Conservation (phyloP, 2,329 filamentous ascomycete species). For the Fusarium nanum region DNA sequence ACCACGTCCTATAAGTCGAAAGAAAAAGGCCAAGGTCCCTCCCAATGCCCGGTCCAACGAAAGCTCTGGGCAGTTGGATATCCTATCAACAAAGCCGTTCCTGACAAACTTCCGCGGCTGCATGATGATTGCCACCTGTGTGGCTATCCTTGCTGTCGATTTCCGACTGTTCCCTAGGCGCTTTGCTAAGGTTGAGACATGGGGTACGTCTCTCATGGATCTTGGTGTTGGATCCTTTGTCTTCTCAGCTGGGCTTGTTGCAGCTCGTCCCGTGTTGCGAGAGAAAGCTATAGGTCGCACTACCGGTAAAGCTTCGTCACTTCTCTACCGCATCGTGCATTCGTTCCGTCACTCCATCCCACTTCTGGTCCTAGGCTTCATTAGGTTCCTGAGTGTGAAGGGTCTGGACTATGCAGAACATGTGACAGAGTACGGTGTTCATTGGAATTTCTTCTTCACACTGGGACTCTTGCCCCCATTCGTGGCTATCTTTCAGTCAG, state of each 20-base stretch:
- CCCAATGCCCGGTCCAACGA: constrained; percentile 55
- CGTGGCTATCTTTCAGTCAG: constrained; percentile 82
- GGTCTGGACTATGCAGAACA: constrained; percentile 96
- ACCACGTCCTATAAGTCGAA: constrained; percentile 49
- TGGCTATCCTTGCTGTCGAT: constrained; percentile 96
- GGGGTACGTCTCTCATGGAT: constrained; percentile 99
- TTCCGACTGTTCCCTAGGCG: constrained; percentile 92
- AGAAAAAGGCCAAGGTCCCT: constrained; percentile 62
- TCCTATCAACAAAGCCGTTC: constrained; percentile 87
- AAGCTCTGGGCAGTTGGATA: constrained; percentile 45
- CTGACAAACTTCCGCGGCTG: constrained; percentile 89
- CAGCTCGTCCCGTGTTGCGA: constrained; percentile 82
- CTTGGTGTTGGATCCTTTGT: constrained; percentile 97
- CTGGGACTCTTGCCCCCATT: constrained; percentile 89
- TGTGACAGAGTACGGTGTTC: constrained; percentile 95
- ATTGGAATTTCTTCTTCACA: constrained; percentile 99
- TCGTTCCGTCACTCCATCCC: constrained; percentile 86
- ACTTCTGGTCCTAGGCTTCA: constrained; percentile 80
- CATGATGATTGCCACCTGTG: constrained; percentile 91
- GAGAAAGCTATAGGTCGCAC: constrained; percentile 66
- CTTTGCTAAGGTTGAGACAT: constrained; percentile 98
- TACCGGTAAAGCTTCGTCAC: constrained; percentile 60
- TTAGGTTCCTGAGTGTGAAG: constrained; percentile 90
- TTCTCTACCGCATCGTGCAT: constrained; percentile 69
- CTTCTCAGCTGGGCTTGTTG: constrained; percentile 92